phyloP scores from a whole-genome alignment of 768 basidiomycete species.

The Rhodosporidiobolus sp. region DNA sequence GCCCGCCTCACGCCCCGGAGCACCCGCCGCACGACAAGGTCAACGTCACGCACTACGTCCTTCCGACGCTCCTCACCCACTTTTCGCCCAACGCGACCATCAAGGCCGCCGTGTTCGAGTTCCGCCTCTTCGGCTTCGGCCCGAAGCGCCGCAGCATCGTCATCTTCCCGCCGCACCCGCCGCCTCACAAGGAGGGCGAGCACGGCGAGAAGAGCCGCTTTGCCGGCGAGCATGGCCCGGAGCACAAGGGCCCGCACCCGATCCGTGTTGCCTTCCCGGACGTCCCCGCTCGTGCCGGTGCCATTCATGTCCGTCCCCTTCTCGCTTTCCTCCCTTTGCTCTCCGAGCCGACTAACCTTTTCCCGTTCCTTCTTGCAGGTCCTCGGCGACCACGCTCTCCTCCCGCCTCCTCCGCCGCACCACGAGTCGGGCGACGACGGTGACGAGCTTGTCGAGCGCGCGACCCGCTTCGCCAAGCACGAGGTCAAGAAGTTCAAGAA shows the following conservation, averaged over 20 bases:
- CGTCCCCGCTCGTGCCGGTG: conserved; percentile 50
- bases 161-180: conserved; percentile 24
- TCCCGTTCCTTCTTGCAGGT: conserved; percentile 1
- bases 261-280: conserved; percentile 48
- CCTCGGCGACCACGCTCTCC: conserved; percentile 27
- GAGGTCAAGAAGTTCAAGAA: conserved; percentile 22
- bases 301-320: conserved; percentile 47
- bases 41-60: conserved; percentile 40
- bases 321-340: too few relatives aligned
- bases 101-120: conserved; percentile 36
- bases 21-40: conserved; percentile 12
- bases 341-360: background rate
- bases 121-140: conserved; percentile 34
- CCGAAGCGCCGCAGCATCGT: conserved; percentile 35
- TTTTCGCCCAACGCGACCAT: conserved; percentile 36
- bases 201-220: conserved; percentile 1
- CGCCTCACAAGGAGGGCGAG: background rate
- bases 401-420: conserved; percentile 39
- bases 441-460: background rate
- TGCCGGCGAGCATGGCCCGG: background rate
- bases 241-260: conserved; percentile 41
- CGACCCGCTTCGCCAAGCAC: background rate
- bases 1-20: conserved; percentile 12
- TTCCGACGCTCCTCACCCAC: conserved; percentile 41
- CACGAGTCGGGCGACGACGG: conserved; percentile 16